phyloP scores from a whole-genome alignment of 805 yeast genomes.

The Debaryomyces maramus region DNA sequence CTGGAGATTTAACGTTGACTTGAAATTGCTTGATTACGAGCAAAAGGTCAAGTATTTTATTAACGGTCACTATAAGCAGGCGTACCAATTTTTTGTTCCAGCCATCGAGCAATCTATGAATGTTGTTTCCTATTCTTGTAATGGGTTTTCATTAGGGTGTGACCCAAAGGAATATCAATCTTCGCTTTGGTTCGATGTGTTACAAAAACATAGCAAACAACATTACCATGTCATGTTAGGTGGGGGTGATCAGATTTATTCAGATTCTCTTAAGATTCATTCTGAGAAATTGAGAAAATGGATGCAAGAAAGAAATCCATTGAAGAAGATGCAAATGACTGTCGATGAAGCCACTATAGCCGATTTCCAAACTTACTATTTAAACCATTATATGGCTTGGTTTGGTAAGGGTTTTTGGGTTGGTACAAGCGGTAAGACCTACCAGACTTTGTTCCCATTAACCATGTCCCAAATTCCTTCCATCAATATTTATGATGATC shows the following conservation, averaged over 20 bases:
- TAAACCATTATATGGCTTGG: slow-evolving; percentile 79
- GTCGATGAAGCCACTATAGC: slow-evolving; percentile 48
- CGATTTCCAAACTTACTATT: slow-evolving; percentile 66
- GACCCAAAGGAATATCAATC: slow-evolving; percentile 68
- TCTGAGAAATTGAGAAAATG: slow-evolving; percentile 60
- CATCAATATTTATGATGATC: slow-evolving; percentile 88
- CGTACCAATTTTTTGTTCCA: slow-evolving; percentile 71
- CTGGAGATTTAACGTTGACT: slow-evolving; percentile 61
- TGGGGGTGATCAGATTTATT: slow-evolving; percentile 95
- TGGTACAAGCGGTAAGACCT: slow-evolving; percentile 64
- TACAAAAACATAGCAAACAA: slow-evolving; percentile 58
- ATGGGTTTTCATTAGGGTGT: slow-evolving; percentile 80
- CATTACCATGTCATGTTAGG: slow-evolving; percentile 93
- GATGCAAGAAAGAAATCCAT: slow-evolving; percentile 54
- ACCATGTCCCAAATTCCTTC: slow-evolving; percentile 84
- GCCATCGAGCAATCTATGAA: slow-evolving; percentile 68
- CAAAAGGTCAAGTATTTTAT: slow-evolving; percentile 65
- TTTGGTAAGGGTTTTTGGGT: slow-evolving; percentile 87
- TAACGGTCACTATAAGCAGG: slow-evolving; percentile 38
- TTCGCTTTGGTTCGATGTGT: slow-evolving; percentile 83
- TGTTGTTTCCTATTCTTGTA: slow-evolving; percentile 80
- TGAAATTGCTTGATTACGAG: slow-evolving; percentile 50
- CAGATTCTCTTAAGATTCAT: slow-evolving; percentile 71
- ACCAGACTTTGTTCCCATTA: slow-evolving; percentile 66
- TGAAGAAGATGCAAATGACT: slow-evolving; percentile 37